These are phyloP conservation scores for Teratosphaeriaceae sp. DNA, from an alignment of 2,329 filamentous ascomycete species.

Conservation along the genomic window DNA sequence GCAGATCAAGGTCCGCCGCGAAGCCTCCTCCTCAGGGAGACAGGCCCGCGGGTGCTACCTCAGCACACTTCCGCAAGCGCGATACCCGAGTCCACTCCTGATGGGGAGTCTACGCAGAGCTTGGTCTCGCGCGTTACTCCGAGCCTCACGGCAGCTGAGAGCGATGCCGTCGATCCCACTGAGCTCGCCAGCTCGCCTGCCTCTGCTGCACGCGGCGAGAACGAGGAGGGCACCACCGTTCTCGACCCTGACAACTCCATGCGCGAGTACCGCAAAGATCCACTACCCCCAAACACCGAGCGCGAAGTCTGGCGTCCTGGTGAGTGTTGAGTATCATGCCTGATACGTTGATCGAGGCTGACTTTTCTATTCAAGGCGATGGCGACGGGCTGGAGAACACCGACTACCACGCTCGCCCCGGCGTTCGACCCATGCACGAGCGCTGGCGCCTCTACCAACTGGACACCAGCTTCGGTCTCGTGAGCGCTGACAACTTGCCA, in stretches of 20 bases:
- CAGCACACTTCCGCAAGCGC: too few relatives aligned
- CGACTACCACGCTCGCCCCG: conserved; percentile 22
- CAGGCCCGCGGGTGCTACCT: too few relatives aligned
- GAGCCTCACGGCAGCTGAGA: too few relatives aligned
- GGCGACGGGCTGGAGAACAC: conserved; percentile 28
- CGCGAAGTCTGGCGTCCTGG: conserved; percentile 34
- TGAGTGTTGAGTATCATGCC: conserved; percentile 3
- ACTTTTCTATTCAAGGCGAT: conserved; percentile 20
- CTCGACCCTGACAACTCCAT: conserved; percentile 16
- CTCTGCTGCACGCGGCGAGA: background rate
- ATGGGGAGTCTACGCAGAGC: too few relatives aligned
- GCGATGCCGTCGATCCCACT: too few relatives aligned
- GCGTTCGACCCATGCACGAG: conserved; percentile 14
- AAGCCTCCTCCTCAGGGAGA: too few relatives aligned
- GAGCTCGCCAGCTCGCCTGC: too few relatives aligned
- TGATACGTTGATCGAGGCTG: background rate
- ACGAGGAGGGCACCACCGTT: conserved; percentile 3
- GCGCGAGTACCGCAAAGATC: conserved; percentile 20
- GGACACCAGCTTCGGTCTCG: conserved; percentile 21
- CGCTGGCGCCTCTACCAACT: conserved; percentile 35
- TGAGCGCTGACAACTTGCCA: conserved; percentile 25
- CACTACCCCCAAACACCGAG: conserved; percentile 15
- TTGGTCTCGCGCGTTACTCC: too few relatives aligned
- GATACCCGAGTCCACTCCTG: too few relatives aligned
- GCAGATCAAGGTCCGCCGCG: too few relatives aligned